Base-by-base conservation (phyloP, 129 eudicot genomes). In the Scalesia atractyloides region DNA sequence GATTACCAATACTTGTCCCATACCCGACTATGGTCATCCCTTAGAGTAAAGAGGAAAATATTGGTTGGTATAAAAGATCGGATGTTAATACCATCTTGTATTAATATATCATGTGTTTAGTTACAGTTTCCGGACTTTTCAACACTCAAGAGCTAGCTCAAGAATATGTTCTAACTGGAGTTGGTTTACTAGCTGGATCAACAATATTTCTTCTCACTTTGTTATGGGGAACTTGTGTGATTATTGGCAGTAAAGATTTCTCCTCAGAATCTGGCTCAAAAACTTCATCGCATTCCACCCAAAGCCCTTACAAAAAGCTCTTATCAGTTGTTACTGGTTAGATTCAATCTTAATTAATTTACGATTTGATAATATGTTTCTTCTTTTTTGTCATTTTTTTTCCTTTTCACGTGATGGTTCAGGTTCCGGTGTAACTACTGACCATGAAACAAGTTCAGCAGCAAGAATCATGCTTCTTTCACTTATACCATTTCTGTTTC, bases 191-290 rank as follows among this genome's bases (percentile, higher is more conserved):
- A 37, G 93, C 93, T n/a, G 96, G 96, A 61, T 84, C 96, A 18
- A 82, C 93, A 18, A 87, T 85, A 57, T 81, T 90, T 60, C 85
- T 86, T 54, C 90, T 90, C 46, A 87, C 96, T 7, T 41, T 87
- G 46, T 17, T 90, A 9, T 90, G 96, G 96, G 96, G 96, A 78
- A 90, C 93, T 52, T 90, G 96, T 77, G 74, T 86, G 43, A 75
- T 90, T 9, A 43, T 84, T 37, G 92, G 85, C 16, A 81, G 84
- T 48, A 83, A 64, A 61, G 57, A 76, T 9, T 70, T 70, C 43
- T 44, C 81, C 22, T 52, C 50, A n/a, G 48, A 77, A 53, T 18
- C 39, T 34, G 68, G 12, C 39, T 60, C 78, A 9, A 56, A 53
- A 76, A 54, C 70, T 34, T 73, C 84, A 30, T 77, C 67, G 44